Base-by-base conservation (phyloP, 345 rosid genomes). In the Bretschneidera sinensis region DNA sequence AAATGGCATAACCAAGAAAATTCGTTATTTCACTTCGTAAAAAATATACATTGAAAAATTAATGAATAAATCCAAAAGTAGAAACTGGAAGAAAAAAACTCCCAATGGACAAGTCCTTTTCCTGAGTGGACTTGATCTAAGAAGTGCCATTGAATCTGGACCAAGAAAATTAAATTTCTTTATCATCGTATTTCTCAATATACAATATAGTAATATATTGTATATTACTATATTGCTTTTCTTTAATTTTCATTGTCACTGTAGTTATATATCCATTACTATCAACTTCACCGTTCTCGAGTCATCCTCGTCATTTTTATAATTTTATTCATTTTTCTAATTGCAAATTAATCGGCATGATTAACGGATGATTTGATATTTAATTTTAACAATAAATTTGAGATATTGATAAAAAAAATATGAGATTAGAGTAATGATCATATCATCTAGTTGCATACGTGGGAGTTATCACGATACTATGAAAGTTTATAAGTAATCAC, bases 61-160 rank as follows among this genome's bases (percentile, higher is more conserved):
- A 54, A 48, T 55, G 16, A 50, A 60, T 5, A 14, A 43, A 48
- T 34, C 39, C 24, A 53, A 57, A 22, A 43, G 48, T 31, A 53
- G n/a, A 39, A 39, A 54, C 1, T 48, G 13, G 4, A 10, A 9
- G 10, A 9, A 3, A 24, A 11, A 54, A 21, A 22, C 1, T n/a
- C 0, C 49, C 8, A 62, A 62, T 49, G 6, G 23, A 43, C 48
- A 33, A 52, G 74, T 67, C 74, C 2, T 48, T 70, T 25, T 55
- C 71, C 39, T 33, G 18, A 22, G 59, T 64, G 65, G 73, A 75
- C 68, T 61, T 50, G 43, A 67, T n/a, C 24, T 13, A 57, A 55
- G 68, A 56, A 24, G 68, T n/a, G 53, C 69, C 84, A 73, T 65
- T 79, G 79, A 76, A 79, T 73, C 73, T 76, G 16, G 84, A 76